Evolutionary conservation across 129 eudicot species (phyloP).

Genomic region (Escallonia herrerae): DNA sequence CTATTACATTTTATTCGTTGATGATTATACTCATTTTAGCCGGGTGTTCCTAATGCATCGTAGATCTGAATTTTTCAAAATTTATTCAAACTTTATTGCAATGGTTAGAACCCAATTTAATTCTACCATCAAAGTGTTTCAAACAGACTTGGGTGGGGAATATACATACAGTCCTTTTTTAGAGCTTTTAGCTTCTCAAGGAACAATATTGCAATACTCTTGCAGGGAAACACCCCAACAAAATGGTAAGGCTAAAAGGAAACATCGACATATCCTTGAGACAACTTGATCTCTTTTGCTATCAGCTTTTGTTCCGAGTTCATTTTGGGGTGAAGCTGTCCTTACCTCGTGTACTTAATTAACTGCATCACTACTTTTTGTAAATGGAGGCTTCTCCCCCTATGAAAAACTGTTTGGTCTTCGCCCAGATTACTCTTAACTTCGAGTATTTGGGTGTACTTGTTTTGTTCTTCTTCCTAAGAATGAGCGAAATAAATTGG

Average conservation of each 20-base stretch:
- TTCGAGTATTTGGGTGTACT: not conserved
- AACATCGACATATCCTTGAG: not conserved
- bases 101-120: no score
- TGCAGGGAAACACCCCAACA: not conserved
- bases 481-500: not conserved
- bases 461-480: not conserved
- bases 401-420: not conserved
- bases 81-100: not conserved
- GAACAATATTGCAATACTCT: not conserved
- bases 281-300: not conserved
- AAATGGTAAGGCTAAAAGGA: not conserved
- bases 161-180: no score
- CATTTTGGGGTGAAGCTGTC: not conserved
- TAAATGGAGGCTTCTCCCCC: not conserved
- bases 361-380: not conserved
- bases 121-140: no score
- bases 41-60: not conserved
- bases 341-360: not conserved
- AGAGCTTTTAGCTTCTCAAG: not conserved
- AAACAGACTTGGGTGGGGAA: no score
- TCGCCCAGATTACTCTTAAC: not conserved
- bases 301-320: not conserved
- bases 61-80: not conserved
- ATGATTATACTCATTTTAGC: not conserved
- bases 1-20: not conserved